Percentiles rank a stretch among this genome's conserved stretches.
These are phyloP conservation scores for Diaporthe vaccinii DNA, from an alignment of 2,329 filamentous ascomycete species.

Conservation along the genomic window DNA sequence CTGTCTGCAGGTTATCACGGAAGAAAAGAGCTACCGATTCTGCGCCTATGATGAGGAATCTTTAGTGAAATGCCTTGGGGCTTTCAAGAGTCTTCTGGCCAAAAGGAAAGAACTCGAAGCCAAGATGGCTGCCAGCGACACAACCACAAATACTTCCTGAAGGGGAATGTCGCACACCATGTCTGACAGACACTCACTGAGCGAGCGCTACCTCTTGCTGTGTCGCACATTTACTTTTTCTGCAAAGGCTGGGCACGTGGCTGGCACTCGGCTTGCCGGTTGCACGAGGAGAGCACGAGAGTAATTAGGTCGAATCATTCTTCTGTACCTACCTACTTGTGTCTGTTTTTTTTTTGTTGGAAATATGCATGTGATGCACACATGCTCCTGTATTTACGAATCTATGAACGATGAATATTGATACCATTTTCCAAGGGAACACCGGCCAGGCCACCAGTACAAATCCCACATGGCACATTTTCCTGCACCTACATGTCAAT, in stretches of 20 bases:
- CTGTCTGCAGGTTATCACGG: conserved; percentile 93
- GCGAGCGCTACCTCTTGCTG: conserved; percentile 26
- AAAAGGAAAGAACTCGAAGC: conserved; percentile 75
- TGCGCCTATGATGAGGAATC: conserved; percentile 85
- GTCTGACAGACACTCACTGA: conserved; percentile 13
- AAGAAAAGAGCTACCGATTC: conserved; percentile 87
- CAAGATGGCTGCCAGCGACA: conserved; percentile 55
- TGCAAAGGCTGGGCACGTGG: conserved; percentile 27
- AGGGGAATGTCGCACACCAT: neutral
- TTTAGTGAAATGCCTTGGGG: conserved; percentile 86
- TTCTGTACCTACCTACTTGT: conserved; percentile 32
- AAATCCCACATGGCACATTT: neutral
- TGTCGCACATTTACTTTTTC: conserved; percentile 33
- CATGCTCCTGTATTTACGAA: conserved; percentile 40
- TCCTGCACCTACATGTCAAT: neutral
- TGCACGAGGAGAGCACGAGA: conserved; percentile 28
- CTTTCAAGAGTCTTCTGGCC: conserved; percentile 87
- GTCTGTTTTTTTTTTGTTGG: conserved; percentile 6
- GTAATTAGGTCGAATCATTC: conserved; percentile 35
- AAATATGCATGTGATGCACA: conserved; percentile 37
- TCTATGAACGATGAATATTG: conserved; percentile 40
- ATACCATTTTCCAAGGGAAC: conserved; percentile 35
- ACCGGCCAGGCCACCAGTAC: neutral
- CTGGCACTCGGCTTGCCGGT: conserved; percentile 38
- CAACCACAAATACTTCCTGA: conserved; percentile 36